Base-by-base conservation (phyloP, 1,139 yeast species). In the Lodderomyces oxycetoniae region DNA sequence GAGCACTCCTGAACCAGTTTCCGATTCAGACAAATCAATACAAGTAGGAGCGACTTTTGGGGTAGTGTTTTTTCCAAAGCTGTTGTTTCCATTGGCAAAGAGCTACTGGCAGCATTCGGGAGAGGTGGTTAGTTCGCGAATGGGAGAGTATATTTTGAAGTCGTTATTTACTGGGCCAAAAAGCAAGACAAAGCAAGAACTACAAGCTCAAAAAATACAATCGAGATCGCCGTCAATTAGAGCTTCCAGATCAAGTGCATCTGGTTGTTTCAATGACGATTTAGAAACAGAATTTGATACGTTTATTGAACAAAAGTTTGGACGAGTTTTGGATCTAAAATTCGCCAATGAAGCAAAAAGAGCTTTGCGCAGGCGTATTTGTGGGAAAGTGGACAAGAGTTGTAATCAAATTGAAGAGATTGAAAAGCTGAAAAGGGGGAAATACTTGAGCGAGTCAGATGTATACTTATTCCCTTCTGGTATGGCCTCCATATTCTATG, bases 61-160 rank as follows among this genome's bases (percentile, higher is more conserved):
- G 0, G 84, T 79, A 20, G 86, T 87, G 2, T 83, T 91, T 46
- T 80, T 82, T 48, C 86, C 86, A 0, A 63, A 68, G 2, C 52
- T 60, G 2, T 75, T 73, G 33, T 77, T 66, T 44, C 57, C 74
- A 1, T 54, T 83, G 4, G 91, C 93, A 22, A 88, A 87, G 53
- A 78, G 77, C 47, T 91, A 85, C 59, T 91, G 98, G 98, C 96
- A 89, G 54, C 96, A 89, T 50, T 69, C 95, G 0, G 98, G 98
- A 21, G 97, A 91, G 57, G 96, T 96, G 9, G 75, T 91, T 28
- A 85, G 96, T 13, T 85, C 95, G 8, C 66, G 97, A 49, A 64
- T 81, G 59, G 96, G 89, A 1, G 96, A 89, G 55, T 91, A 86
- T 50, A 77, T 85, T 28, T 59, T 83, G 39, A 76, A 74, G 40